Evolutionary conservation across 116 monocot species (phyloP).

Genomic region (Phalaenopsis hybrid): DNA sequence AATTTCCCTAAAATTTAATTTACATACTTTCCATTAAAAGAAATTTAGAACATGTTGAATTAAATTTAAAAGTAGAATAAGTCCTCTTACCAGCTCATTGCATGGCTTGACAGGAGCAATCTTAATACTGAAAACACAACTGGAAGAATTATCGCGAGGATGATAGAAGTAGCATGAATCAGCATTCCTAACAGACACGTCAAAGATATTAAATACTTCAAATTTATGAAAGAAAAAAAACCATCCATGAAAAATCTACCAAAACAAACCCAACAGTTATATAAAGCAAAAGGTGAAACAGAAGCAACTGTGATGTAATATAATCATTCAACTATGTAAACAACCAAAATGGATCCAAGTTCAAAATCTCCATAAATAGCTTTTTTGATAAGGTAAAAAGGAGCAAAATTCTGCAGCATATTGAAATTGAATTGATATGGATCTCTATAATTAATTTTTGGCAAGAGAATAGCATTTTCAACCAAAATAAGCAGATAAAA

Average conservation of each 20-base stretch:
- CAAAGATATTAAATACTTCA: neutral
- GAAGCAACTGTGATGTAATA: neutral
- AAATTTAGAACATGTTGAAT: slow-evolving; percentile 1
- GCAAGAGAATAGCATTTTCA: neutral
- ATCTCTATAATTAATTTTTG: neutral
- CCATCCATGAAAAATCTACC: neutral
- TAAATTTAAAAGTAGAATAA: slow-evolving; percentile 7
- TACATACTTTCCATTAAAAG: neutral
- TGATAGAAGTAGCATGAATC: slow-evolving; percentile 48
- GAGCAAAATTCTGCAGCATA: neutral
- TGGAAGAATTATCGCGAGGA: slow-evolving; percentile 65
- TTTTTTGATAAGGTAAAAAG: neutral
- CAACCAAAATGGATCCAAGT: neutral
- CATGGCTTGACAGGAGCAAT: slow-evolving; percentile 69
- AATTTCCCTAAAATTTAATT: too few species aligned
- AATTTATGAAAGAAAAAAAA: neutral
- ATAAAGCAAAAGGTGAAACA: neutral
- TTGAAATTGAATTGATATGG: neutral
- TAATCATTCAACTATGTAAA: neutral
- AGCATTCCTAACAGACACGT: slow-evolving; percentile 45
- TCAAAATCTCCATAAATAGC: neutral
- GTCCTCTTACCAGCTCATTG: slow-evolving; percentile 85
- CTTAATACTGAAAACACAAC: slow-evolving; percentile 63
- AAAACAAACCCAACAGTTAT: neutral
- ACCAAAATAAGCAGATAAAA: neutral